Evolutionary conservation across 129 eudicot species (phyloP).

Genomic region (Logfia minima): DNA sequence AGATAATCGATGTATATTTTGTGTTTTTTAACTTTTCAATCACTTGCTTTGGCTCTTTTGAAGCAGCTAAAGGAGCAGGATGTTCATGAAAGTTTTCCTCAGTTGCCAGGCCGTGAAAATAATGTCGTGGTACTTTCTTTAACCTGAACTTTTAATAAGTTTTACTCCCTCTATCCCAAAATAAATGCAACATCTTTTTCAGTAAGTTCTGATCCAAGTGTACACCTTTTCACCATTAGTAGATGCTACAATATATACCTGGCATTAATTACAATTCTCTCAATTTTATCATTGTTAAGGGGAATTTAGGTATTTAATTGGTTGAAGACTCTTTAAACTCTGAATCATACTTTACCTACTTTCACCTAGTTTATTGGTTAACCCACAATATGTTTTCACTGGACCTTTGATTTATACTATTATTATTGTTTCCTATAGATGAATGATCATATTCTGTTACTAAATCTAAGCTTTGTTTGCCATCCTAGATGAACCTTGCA

Average conservation of each 20-base stretch:
- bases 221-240: background rate
- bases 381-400: no score
- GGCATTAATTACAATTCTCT: background rate
- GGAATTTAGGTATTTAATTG: background rate
- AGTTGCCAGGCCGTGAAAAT: slow-evolving; percentile 36
- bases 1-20: background rate
- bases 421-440: background rate
- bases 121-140: slow-evolving; percentile 39
- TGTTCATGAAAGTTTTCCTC: slow-evolving; percentile 40
- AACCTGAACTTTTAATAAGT: slow-evolving; percentile 23
- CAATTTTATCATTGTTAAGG: slow-evolving; percentile 6
- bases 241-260: slow-evolving; percentile 6
- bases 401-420: no score
- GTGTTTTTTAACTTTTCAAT: slow-evolving; percentile 10
- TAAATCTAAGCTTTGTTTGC: background rate
- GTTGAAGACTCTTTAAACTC: background rate
- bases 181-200: slow-evolving; percentile 17
- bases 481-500: slow-evolving; percentile 46
- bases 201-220: slow-evolving; percentile 8
- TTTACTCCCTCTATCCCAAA: background rate
- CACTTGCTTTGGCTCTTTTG: slow-evolving; percentile 24
- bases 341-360: background rate
- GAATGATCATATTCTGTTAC: background rate
- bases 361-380: no score
- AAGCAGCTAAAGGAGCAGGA: slow-evolving; percentile 77